Conservation (phyloP, 257 asterid genomes). For the Capsicum rhomboideum region DNA sequence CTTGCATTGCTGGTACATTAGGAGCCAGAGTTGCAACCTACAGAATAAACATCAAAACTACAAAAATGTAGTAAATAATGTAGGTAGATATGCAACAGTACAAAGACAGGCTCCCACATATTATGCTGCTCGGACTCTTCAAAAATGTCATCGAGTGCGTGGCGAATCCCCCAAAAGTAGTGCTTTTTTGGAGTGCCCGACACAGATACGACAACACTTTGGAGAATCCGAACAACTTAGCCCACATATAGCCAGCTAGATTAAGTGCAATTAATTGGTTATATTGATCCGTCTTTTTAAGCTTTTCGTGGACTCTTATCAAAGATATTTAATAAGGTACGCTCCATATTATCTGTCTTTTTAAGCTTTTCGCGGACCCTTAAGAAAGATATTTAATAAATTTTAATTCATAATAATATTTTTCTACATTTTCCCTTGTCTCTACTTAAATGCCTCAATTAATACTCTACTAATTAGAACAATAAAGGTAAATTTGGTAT, state of each 20-base stretch:
- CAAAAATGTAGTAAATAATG: not conserved
- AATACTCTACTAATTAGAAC: not conserved
- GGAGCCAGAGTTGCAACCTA: conserved; percentile 4
- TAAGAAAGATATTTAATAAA: not conserved
- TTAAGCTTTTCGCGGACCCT: not conserved
- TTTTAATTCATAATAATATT: no score
- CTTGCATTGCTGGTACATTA: conserved; percentile 3
- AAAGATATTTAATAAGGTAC: no score
- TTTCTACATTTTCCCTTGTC: not conserved
- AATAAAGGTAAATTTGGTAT: not conserved
- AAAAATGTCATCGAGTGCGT: no score
- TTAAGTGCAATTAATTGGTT: no score
- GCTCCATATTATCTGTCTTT: not conserved
- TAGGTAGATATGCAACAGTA: not conserved
- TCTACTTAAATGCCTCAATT: not conserved
- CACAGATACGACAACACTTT: no score
- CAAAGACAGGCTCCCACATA: not conserved
- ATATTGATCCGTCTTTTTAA: no score
- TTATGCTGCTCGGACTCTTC: no score
- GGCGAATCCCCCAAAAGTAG: no score
- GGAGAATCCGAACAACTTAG: no score
- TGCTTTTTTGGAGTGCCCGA: no score
- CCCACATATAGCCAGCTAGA: no score
- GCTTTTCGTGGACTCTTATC: no score
- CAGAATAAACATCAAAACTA: not conserved